Percentiles rank a stretch among this genome's conserved stretches.
phyloP scores from a whole-genome alignment of 805 yeast species.

The Candida caryicola region DNA sequence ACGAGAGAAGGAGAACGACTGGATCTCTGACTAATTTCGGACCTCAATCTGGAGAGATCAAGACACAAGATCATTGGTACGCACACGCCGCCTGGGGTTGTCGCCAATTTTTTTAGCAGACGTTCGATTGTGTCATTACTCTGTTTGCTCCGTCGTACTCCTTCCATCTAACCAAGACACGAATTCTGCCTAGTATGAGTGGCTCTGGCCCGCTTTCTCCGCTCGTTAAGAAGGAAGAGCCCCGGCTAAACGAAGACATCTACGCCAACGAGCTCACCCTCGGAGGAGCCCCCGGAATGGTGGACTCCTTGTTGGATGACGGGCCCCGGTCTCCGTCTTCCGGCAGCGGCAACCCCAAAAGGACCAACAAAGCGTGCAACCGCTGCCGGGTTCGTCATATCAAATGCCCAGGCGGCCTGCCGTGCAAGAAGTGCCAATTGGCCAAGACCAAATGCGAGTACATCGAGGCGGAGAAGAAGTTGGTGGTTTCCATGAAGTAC shows the following conservation, averaged over 20 bases:
- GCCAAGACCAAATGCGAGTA: conserved; percentile 65
- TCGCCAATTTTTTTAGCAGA: too few relatives aligned
- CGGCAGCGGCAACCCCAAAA: conserved; percentile 19
- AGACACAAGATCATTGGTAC: background rate
- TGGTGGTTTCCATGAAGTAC: conserved; percentile 71
- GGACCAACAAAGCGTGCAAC: conserved; percentile 50
- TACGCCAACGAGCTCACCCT: background rate
- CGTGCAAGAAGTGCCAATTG: conserved; percentile 60
- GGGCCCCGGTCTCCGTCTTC: background rate
- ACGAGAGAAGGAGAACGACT: too few relatives aligned
- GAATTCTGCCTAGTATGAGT: background rate
- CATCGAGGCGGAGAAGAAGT: conserved; percentile 66
- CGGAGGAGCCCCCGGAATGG: background rate
- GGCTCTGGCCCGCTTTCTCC: background rate
- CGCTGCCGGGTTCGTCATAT: conserved; percentile 71
- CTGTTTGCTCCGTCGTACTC: background rate
- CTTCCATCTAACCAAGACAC: background rate
- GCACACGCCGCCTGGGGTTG: background rate
- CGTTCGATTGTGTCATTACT: background rate
- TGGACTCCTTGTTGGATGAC: conserved; percentile 2
- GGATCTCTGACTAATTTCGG: too few relatives aligned
- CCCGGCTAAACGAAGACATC: background rate
- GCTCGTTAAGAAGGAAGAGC: background rate
- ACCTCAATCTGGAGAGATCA: background rate
- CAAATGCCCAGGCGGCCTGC: conserved; percentile 76